Percentiles rank a stretch among this genome's conserved stretches.
phyloP scores from a whole-genome alignment of 2,329 filamentous ascomycete species.

The Leptographium galeiforme region DNA sequence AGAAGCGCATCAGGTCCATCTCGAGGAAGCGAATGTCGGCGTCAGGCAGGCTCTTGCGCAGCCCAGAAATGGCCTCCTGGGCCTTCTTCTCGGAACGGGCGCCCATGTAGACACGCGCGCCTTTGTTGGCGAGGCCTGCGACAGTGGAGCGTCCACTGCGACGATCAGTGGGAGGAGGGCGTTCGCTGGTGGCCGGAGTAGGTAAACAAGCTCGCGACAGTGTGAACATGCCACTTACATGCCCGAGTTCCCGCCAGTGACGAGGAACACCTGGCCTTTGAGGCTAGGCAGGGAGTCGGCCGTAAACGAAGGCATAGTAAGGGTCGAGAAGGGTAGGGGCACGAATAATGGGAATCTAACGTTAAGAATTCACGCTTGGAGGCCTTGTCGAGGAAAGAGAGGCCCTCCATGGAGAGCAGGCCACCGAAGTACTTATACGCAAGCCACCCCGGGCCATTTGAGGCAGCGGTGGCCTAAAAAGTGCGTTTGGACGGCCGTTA shows the following conservation, averaged over 20 bases:
- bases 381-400: too few relatives aligned
- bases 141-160: constrained; percentile 23
- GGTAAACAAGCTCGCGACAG: background rate
- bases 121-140: constrained; percentile 20
- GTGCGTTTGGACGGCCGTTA: too few relatives aligned
- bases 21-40: constrained; percentile 20
- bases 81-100: constrained; percentile 23
- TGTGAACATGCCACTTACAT: constrained; percentile 20
- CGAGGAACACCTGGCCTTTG: constrained; percentile 26
- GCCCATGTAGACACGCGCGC: constrained; percentile 27
- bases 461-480: too few relatives aligned
- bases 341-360: too few relatives aligned
- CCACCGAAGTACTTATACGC: too few relatives aligned
- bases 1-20: constrained; percentile 22
- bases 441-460: too few relatives aligned
- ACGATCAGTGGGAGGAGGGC: background rate
- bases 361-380: too few relatives aligned
- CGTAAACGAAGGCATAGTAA: constrained; percentile 16
- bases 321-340: too few relatives aligned
- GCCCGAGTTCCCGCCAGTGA: constrained; percentile 31
- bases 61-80: constrained; percentile 17
- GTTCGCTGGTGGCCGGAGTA: too few relatives aligned
- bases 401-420: too few relatives aligned
- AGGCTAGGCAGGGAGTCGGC: constrained; percentile 28
- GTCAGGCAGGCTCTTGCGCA: constrained; percentile 18